Evolutionary conservation across 345 rosid species (phyloP).

Genomic region (Pugionium cornutum): DNA sequence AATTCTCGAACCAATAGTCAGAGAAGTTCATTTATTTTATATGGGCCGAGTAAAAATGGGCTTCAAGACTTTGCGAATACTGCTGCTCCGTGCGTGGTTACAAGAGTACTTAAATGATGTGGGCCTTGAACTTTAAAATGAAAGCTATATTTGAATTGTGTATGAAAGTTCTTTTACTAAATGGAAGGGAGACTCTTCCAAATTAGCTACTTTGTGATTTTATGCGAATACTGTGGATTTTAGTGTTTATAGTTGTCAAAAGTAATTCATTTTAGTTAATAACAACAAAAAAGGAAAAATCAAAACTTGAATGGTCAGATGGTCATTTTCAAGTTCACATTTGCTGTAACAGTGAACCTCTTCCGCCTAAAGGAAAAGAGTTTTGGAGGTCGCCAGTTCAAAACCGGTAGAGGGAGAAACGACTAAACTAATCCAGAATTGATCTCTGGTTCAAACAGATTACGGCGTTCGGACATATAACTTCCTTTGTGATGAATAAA

Average conservation of each 20-base stretch:
- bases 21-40: background rate
- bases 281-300: background rate
- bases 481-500: background rate
- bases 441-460: no score
- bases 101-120: no score
- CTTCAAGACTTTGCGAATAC: background rate
- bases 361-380: no score
- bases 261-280: no score
- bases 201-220: background rate
- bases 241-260: background rate
- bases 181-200: background rate
- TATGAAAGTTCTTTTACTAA: no score
- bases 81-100: background rate
- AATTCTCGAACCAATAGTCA: background rate
- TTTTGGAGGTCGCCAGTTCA: no score
- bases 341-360: background rate
- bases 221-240: background rate
- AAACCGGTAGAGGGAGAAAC: no score
- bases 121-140: no score
- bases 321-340: background rate
- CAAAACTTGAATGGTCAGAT: background rate
- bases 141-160: no score
- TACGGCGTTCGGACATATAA: background rate
- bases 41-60: slow-evolving; percentile 30
- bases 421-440: no score